phyloP scores from a whole-genome alignment of 1,284 basidiomycete species.

The Sporisorium exsertum region DNA sequence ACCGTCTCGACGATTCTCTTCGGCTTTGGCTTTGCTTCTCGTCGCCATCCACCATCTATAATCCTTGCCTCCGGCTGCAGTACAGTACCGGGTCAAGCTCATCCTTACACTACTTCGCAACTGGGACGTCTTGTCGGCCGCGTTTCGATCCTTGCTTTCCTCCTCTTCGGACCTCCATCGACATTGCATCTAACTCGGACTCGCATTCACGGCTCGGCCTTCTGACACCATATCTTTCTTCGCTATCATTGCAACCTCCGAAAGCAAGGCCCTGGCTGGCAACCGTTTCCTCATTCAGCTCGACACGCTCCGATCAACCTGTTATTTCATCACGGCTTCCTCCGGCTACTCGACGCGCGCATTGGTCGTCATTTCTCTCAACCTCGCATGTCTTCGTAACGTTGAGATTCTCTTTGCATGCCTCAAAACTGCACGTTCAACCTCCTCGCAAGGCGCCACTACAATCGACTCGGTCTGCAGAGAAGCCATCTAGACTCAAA shows the following conservation, averaged over 20 bases:
- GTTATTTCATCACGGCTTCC: background rate
- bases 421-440: background rate
- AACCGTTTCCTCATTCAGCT: background rate
- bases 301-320: background rate
- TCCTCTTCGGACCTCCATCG: background rate
- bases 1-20: too few relatives aligned
- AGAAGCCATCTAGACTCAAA: background rate
- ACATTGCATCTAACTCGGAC: background rate
- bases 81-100: background rate
- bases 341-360: background rate
- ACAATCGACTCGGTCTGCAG: background rate
- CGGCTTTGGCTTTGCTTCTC: background rate
- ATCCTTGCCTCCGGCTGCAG: background rate
- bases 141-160: background rate
- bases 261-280: background rate
- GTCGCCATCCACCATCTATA: constrained; percentile 4
- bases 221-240: background rate
- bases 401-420: background rate
- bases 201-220: background rate
- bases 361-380: background rate
- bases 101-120: background rate
- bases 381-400: background rate
- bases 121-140: background rate
- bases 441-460: background rate
- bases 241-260: background rate